A percentile compares a stretch with the other conserved stretches of the same genome.
Evolutionary conservation across 805 yeast species (phyloP).

Genomic region (Yarrowia keelungensis): DNA sequence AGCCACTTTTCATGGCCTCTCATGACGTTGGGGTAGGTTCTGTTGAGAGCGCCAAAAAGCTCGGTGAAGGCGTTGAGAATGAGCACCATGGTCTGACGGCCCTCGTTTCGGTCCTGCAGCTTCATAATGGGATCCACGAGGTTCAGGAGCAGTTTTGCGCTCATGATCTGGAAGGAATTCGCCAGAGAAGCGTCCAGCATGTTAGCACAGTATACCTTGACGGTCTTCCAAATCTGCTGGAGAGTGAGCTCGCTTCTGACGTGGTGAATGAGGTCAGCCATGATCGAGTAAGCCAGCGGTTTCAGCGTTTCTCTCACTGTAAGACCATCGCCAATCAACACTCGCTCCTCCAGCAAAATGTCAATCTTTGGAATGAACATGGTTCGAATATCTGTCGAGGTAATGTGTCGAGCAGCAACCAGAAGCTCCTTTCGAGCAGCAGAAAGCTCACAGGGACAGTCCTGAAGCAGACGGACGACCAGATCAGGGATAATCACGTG

Average conservation of each 20-base stretch:
- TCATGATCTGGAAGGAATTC: constrained; percentile 92
- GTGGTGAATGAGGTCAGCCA: constrained; percentile 94
- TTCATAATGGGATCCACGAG: constrained; percentile 87
- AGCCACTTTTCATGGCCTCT: constrained; percentile 61
- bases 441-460: constrained; percentile 92
- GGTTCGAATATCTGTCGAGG: constrained; percentile 84
- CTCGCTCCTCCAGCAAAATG: constrained; percentile 81
- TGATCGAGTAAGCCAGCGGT: constrained; percentile 92
- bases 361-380: constrained; percentile 87
- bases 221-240: constrained; percentile 86
- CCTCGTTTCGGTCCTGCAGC: constrained; percentile 79
- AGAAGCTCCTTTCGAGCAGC: constrained; percentile 90
- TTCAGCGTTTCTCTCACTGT: constrained; percentile 89
- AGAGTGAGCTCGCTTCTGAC: constrained; percentile 83
- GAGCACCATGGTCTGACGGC: constrained; percentile 80
- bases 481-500: constrained; percentile 80
- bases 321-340: constrained; percentile 89
- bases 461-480: constrained; percentile 83
- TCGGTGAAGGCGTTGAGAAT: constrained; percentile 89
- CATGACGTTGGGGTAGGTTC: constrained; percentile 71
- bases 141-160: constrained; percentile 87
- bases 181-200: constrained; percentile 83
- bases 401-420: constrained; percentile 94
- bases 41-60: constrained; percentile 76
- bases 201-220: constrained; percentile 78